phyloP scores from a whole-genome alignment of 495 filamentous ascomycete genomes.

The Neurospora sp. region DNA sequence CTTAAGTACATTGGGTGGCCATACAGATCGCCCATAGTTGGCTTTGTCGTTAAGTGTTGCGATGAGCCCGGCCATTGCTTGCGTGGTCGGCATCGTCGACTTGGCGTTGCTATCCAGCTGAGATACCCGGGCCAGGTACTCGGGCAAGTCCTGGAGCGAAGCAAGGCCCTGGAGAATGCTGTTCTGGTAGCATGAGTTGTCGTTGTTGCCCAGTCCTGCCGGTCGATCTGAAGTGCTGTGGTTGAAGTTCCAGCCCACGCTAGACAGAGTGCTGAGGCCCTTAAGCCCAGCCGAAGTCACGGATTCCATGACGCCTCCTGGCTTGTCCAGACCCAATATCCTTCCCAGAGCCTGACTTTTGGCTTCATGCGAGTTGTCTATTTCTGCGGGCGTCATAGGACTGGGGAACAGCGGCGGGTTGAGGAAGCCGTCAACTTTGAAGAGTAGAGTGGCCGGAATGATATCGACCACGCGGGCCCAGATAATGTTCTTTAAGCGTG shows the following conservation, averaged over 20 bases:
- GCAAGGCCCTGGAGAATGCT: constrained; percentile 84
- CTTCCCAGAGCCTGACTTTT: constrained; percentile 62
- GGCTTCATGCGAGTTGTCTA: constrained; percentile 30
- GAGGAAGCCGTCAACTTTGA: constrained; percentile 43
- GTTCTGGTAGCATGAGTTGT: constrained; percentile 97
- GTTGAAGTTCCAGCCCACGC: constrained; percentile 29
- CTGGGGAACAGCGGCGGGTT: constrained; percentile 25
- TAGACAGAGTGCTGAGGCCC: constrained; percentile 41
- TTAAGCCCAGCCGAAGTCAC: constrained; percentile 29
- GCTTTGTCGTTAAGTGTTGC: constrained; percentile 51
- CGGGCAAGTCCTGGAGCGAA: constrained; percentile 54
- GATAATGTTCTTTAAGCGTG: constrained; percentile 26
- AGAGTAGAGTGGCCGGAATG: constrained; percentile 50
- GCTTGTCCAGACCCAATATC: constrained; percentile 53
- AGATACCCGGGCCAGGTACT: constrained; percentile 34
- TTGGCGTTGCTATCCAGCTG: constrained; percentile 23
- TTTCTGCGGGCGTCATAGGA: constrained; percentile 9
- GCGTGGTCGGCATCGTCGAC: constrained; percentile 20
- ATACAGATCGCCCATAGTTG: constrained; percentile 61
- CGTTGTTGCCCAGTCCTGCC: constrained; percentile 77
- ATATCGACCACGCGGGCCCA: constrained; percentile 56
- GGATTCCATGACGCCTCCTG: constrained; percentile 25
- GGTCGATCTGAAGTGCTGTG: constrained; percentile 35
- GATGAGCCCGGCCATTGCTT: constrained; percentile 53
- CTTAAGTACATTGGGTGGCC: constrained; percentile 69